Conservation (phyloP, 2,329 filamentous ascomycete species). For the Microdochium nivale region DNA sequence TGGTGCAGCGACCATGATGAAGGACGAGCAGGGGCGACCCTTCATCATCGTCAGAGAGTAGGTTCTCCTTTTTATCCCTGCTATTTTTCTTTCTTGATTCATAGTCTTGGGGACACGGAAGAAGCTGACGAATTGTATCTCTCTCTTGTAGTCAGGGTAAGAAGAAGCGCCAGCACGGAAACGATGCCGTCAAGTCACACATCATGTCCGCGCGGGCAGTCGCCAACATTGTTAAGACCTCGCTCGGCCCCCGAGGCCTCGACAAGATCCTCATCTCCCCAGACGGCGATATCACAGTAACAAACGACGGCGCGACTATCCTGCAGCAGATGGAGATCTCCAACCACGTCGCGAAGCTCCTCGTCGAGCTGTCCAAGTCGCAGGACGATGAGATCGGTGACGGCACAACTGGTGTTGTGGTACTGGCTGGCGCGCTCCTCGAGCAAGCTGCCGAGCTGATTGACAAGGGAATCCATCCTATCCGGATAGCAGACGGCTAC, state of each 20-base stretch:
- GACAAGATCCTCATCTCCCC: constrained; percentile 99
- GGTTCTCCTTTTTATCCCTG: constrained; percentile 25
- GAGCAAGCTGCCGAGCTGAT: constrained; percentile 97
- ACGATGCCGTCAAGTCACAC: constrained; percentile 95
- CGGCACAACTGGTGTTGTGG: constrained; percentile 94
- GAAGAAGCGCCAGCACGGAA: constrained; percentile 95
- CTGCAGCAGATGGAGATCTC: constrained; percentile 97
- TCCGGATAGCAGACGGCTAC: constrained; percentile 96
- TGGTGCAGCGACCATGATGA: constrained; percentile 61
- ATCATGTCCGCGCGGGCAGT: constrained; percentile 95
- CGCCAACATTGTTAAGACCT: constrained; percentile 94
- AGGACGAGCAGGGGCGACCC: constrained; percentile 93
- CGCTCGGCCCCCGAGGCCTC: constrained; percentile 86
- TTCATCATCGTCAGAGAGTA: constrained; percentile 99
- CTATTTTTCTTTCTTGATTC: constrained; percentile 10
- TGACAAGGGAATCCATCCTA: constrained; percentile 99
- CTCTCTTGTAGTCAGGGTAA: constrained; percentile 66
- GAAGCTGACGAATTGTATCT: constrained; percentile 10
- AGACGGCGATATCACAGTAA: constrained; percentile 97
- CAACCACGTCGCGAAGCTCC: constrained; percentile 94
- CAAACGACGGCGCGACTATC: constrained; percentile 97
- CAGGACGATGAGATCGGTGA: constrained; percentile 99
- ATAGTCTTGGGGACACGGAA: neutral
- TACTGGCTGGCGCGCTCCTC: constrained; percentile 85
- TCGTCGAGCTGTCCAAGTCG: constrained; percentile 95